Percentiles rank a stretch among this genome's conserved stretches.
Conservation (phyloP, 192 early-diverging fungal genomes). For the Funneliformis mosseae region DNA sequence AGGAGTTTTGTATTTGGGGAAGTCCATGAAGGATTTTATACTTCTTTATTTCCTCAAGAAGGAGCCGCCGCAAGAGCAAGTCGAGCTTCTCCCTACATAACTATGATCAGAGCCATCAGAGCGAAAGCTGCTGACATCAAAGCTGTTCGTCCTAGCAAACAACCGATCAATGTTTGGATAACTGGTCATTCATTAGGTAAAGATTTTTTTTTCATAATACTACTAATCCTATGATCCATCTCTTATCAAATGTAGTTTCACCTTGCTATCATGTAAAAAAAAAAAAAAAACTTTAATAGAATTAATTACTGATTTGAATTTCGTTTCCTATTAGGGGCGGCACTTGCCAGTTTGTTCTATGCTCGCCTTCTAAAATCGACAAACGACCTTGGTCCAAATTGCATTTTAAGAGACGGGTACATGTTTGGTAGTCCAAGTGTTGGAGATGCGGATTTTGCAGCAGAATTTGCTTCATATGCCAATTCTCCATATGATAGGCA, state of each 20-base stretch:
- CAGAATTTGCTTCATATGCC: slow-evolving; percentile 39
- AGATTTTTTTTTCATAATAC: not conserved
- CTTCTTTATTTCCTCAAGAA: slow-evolving; percentile 47
- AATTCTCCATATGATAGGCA: slow-evolving; percentile 29
- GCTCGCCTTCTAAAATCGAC: slow-evolving; percentile 48
- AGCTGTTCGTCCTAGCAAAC: not conserved
- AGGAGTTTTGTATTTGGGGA: slow-evolving; percentile 51
- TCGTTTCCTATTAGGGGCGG: slow-evolving; percentile 24
- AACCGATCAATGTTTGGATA: slow-evolving; percentile 52
- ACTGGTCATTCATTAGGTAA: slow-evolving; percentile 58
- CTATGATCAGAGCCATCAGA: slow-evolving; percentile 43
- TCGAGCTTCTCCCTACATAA: slow-evolving; percentile 46
- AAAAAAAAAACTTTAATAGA: not conserved
- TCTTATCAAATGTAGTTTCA: not conserved
- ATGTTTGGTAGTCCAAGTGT: slow-evolving; percentile 53
- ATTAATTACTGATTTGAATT: not conserved
- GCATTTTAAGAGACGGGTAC: slow-evolving; percentile 42
- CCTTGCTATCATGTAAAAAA: not conserved
- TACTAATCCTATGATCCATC: too few species aligned
- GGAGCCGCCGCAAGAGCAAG: slow-evolving; percentile 3
- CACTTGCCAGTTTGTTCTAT: slow-evolving; percentile 48
- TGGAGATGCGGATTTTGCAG: slow-evolving; percentile 50
- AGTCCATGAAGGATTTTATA: slow-evolving; percentile 56
- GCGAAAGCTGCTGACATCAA: slow-evolving; percentile 30
- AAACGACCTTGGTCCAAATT: slow-evolving; percentile 3